A percentile compares a stretch with the other conserved stretches of the same genome.
Conservation (phyloP, 495 filamentous ascomycete species). For the Hypoxylon intermedium region DNA sequence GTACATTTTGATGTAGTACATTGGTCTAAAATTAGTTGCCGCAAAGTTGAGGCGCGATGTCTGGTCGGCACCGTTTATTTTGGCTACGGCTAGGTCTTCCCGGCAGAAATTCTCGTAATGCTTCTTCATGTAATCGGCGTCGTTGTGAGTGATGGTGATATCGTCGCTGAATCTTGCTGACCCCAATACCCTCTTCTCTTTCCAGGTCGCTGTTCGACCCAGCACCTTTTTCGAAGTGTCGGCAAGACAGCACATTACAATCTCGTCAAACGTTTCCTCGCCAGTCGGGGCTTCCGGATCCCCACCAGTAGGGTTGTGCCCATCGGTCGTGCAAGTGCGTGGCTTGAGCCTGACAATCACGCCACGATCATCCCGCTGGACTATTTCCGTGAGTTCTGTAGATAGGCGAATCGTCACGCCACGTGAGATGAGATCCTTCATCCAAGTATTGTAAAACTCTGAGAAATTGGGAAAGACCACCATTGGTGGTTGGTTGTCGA, state of each 20-base stretch:
- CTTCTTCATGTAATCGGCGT: slow-evolving; percentile 74
- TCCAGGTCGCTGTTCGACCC: slow-evolving; percentile 65
- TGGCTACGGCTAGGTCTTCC: slow-evolving; percentile 41
- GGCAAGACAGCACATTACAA: slow-evolving; percentile 77
- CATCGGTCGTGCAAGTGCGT: slow-evolving; percentile 39
- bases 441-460: slow-evolving; percentile 75
- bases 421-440: slow-evolving; percentile 62
- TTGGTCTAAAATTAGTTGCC: slow-evolving; percentile 67
- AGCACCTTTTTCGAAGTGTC: slow-evolving; percentile 76
- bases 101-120: slow-evolving; percentile 78
- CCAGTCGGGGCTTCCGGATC: slow-evolving; percentile 42
- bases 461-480: slow-evolving; percentile 79
- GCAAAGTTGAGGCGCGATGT: slow-evolving; percentile 41
- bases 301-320: slow-evolving; percentile 47
- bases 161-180: slow-evolving; percentile 82
- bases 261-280: slow-evolving; percentile 68
- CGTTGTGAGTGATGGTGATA: slow-evolving; percentile 82
- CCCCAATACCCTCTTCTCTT: slow-evolving; percentile 71
- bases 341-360: slow-evolving; percentile 57
- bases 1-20: slow-evolving; percentile 84
- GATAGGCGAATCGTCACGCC: slow-evolving; percentile 71
- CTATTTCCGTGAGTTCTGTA: slow-evolving; percentile 65
- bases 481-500: slow-evolving; percentile 79
- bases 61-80: slow-evolving; percentile 41
- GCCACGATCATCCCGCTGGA: slow-evolving; percentile 63